Evolutionary conservation across 768 basidiomycete genomes (phyloP).

Genomic region (Tylopilus rubrobrunneus): DNA sequence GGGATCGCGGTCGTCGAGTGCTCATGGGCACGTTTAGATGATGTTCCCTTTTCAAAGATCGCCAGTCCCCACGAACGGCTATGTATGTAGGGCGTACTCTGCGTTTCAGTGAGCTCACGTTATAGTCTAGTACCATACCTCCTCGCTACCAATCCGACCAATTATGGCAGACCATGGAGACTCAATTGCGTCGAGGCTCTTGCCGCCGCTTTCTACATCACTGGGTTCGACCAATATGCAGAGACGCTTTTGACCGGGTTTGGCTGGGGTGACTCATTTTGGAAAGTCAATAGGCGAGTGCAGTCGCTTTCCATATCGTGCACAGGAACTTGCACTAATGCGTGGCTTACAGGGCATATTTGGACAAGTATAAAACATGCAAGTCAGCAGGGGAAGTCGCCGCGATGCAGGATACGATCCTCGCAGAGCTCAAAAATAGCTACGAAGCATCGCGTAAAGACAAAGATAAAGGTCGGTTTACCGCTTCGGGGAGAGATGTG

Average conservation of each 20-base stretch:
- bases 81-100: conserved; percentile 44
- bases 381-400: conserved; percentile 53
- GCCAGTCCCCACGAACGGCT: conserved; percentile 89
- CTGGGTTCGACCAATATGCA: conserved; percentile 79
- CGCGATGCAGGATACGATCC: conserved; percentile 61
- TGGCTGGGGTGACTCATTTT: conserved; percentile 90
- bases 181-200: conserved; percentile 94
- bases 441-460: conserved; percentile 53
- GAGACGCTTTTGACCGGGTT: conserved; percentile 76
- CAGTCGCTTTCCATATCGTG: neutral
- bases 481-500: neutral
- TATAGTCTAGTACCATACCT: conserved; percentile 79
- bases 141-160: conserved; percentile 92
- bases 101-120: neutral
- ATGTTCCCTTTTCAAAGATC: conserved; percentile 93
- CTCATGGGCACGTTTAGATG: conserved; percentile 94
- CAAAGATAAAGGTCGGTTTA: conserved; percentile 40
- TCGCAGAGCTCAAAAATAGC: conserved; percentile 61
- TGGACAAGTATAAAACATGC: conserved; percentile 78
- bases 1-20: conserved; percentile 98
- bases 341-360: conserved; percentile 32
- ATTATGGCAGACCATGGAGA: conserved; percentile 97
- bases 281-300: conserved; percentile 70
- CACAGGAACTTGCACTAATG: neutral
- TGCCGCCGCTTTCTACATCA: conserved; percentile 93